These are phyloP conservation scores for Hypoxylon sp. DNA, from an alignment of 2,329 filamentous ascomycete species.

Conservation along the genomic window DNA sequence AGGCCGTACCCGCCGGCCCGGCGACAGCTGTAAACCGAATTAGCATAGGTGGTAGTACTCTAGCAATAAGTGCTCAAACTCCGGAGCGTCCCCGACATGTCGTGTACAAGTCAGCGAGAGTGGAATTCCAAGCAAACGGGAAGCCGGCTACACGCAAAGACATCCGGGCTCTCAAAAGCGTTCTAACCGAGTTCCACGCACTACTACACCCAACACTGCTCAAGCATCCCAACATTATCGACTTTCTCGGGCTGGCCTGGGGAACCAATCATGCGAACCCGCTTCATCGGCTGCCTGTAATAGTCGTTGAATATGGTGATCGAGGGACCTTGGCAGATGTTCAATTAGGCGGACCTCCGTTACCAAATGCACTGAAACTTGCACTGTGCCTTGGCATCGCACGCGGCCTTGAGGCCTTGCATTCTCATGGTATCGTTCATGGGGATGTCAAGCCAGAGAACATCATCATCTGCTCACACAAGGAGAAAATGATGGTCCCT, in stretches of 20 bases:
- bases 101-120: slow-evolving; percentile 8
- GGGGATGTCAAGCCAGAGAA: slow-evolving; percentile 10
- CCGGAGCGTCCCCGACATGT: slow-evolving; percentile 5
- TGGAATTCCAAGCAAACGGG: background rate
- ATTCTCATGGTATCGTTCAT: slow-evolving; percentile 6
- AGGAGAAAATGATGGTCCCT: background rate
- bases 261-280: slow-evolving; percentile 2
- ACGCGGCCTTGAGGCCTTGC: slow-evolving; percentile 2
- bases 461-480: slow-evolving; percentile 5
- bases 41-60: background rate
- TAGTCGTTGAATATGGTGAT: slow-evolving; percentile 8
- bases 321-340: slow-evolving; percentile 8
- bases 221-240: slow-evolving; percentile 8
- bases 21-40: slow-evolving; percentile 1
- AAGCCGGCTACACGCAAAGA: slow-evolving; percentile 7
- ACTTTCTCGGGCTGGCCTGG: slow-evolving; percentile 12
- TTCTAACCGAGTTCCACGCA: slow-evolving; percentile 9
- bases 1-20: background rate
- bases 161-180: slow-evolving; percentile 10
- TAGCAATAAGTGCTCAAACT: background rate
- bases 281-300: slow-evolving; percentile 5
- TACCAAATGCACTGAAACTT: background rate
- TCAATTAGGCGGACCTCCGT: background rate
- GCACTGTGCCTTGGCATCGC: slow-evolving; percentile 6
- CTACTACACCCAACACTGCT: background rate